A percentile compares a stretch with the other conserved stretches of the same genome.
These are phyloP conservation scores for Tuber umbilicatum DNA, from an alignment of 495 filamentous ascomycete genomes.

Conservation along the genomic window DNA sequence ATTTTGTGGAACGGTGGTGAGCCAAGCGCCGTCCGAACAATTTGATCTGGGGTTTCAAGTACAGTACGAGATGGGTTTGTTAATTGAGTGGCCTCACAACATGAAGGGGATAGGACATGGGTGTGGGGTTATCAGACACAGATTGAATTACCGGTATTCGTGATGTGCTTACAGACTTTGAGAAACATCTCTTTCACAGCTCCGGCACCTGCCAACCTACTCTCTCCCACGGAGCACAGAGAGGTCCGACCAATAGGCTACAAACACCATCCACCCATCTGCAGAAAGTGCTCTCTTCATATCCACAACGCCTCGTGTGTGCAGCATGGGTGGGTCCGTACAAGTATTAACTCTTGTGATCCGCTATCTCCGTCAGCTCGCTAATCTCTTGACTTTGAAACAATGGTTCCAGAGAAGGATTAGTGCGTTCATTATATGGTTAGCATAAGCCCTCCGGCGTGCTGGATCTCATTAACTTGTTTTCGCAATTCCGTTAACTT, in stretches of 20 bases:
- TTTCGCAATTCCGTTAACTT: too few relatives aligned
- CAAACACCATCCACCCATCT: not conserved
- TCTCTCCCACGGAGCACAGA: not conserved
- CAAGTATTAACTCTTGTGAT: too few relatives aligned
- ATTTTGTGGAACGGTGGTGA: not conserved
- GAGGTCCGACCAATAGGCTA: not conserved
- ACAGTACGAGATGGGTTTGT: not conserved
- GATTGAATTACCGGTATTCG: not conserved
- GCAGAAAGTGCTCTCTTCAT: not conserved
- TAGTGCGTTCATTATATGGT: too few relatives aligned
- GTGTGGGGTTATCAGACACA: not conserved
- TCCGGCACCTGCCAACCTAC: not conserved
- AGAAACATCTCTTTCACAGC: not conserved
- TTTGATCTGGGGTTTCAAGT: not conserved
- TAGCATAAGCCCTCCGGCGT: too few relatives aligned
- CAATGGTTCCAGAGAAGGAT: too few relatives aligned
- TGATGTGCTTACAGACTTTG: not conserved
- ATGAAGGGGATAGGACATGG: not conserved
- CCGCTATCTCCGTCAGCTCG: too few relatives aligned
- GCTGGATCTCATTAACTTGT: too few relatives aligned
- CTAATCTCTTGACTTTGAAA: too few relatives aligned
- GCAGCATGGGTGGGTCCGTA: not conserved
- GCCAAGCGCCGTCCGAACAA: not conserved
- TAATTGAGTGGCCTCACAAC: not conserved
- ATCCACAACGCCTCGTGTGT: not conserved